Percentiles rank a stretch among this genome's conserved stretches.
These are phyloP conservation scores for Stropharia rugosoannulata DNA, from an alignment of 768 basidiomycete genomes.

Conservation along the genomic window DNA sequence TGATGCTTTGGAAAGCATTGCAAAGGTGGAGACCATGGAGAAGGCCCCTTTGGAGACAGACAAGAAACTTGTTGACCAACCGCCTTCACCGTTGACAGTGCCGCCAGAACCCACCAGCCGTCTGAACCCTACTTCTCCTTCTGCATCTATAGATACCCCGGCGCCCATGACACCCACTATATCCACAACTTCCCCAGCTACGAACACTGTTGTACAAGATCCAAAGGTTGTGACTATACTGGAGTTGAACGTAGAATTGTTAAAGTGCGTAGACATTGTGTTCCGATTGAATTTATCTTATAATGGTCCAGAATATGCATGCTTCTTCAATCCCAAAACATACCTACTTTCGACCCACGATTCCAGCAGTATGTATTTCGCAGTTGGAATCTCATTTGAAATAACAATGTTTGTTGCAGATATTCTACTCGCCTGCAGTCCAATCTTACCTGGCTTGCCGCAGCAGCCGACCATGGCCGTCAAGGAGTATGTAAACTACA, in stretches of 20 bases:
- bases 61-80: neutral
- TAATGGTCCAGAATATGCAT: constrained; percentile 49
- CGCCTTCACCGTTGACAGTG: constrained; percentile 1
- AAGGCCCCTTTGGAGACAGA: constrained; percentile 2
- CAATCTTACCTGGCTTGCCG: constrained; percentile 71
- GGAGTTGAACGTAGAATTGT: constrained; percentile 66
- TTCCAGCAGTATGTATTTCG: constrained; percentile 54
- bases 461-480: constrained; percentile 57
- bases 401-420: constrained; percentile 32
- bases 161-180: constrained; percentile 14
- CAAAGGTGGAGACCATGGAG: neutral
- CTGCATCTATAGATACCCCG: constrained; percentile 4
- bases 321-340: constrained; percentile 56
- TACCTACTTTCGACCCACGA: constrained; percentile 44
- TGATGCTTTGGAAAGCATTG: neutral
- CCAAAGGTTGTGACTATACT: constrained; percentile 61
- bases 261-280: constrained; percentile 48
- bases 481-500: constrained; percentile 38
- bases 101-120: constrained; percentile 3
- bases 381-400: neutral
- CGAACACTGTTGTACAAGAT: constrained; percentile 31
- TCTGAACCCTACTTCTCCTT: constrained; percentile 8
- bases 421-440: constrained; percentile 62
- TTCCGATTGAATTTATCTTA: neutral
- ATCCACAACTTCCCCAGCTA: constrained; percentile 11